Evolutionary conservation across 805 yeast species (phyloP).

Genomic region (Candida endomychidarum): DNA sequence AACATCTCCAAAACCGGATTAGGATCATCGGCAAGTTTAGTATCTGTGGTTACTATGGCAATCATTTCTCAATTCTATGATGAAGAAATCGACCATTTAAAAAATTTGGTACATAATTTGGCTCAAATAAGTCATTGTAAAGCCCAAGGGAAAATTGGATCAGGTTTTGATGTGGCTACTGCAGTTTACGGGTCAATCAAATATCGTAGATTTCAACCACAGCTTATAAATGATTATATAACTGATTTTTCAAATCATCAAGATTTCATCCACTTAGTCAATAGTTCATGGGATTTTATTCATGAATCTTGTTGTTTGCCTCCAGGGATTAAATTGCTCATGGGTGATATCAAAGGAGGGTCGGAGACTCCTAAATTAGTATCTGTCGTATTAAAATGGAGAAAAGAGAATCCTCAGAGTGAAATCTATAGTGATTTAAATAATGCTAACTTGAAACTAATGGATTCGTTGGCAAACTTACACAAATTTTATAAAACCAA

Average conservation of each 20-base stretch:
- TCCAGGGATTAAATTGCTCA: constrained; percentile 60
- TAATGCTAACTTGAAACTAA: constrained; percentile 56
- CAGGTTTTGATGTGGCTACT: constrained; percentile 96
- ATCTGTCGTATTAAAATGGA: constrained; percentile 72
- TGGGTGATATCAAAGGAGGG: constrained; percentile 94
- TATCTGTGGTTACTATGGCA: constrained; percentile 74
- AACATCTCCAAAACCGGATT: constrained; percentile 90
- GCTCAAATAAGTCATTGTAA: constrained; percentile 89
- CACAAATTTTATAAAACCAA: constrained; percentile 27
- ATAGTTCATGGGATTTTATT: constrained; percentile 61
- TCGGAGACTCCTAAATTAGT: constrained; percentile 94
- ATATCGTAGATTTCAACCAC: constrained; percentile 73
- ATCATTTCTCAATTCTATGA: constrained; percentile 48
- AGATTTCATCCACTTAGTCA: constrained; percentile 28
- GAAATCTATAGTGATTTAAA: constrained; percentile 57
- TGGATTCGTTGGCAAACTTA: constrained; percentile 46
- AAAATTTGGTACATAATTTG: constrained; percentile 61
- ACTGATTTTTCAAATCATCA: constrained; percentile 23
- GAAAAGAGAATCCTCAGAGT: constrained; percentile 46
- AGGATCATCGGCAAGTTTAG: constrained; percentile 95
- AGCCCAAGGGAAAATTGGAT: constrained; percentile 94
- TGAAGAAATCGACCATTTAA: constrained; percentile 16
- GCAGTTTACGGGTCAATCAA: constrained; percentile 89
- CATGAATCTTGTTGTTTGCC: constrained; percentile 64
- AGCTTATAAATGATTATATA: constrained; percentile 38